Base-by-base conservation (phyloP, 306 rosid species). In the Lathyrus oleraceus region DNA sequence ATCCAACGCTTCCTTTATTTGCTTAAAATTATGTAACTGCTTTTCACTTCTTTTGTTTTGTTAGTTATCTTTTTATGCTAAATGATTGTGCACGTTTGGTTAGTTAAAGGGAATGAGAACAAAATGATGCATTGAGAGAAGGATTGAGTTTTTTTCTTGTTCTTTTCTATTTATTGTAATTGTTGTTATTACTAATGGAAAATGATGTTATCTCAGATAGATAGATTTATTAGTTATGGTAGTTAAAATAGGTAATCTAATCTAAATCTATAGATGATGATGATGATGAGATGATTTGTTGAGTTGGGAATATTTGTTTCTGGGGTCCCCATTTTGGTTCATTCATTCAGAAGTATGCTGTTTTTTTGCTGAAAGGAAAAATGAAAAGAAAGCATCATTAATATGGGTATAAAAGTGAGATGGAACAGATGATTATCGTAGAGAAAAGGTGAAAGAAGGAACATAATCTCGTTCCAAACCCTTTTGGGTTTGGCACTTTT, bases 241-340 rank as follows among this genome's bases (percentile, higher is more conserved):
- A 4, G 62, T 13, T 56, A 13, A 25, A 56, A 14, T 27, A 25
- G 39, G 62, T n/a, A 27, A 56, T 25, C 38, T 56, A 56, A 56
- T 13, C 60, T 53, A 53, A 20, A 10, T 53, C 32, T 53, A 13
- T 48, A 47, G 14, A 52, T 52, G 14, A 25, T 25, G 17, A 25
- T 54, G 61, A 54, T 54, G 35, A 54, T 54, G 61, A 1, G 23
- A 56, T 56, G 38, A n/a, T 25, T 56, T 56, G 62, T 56, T 25
- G 60, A 53, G 62, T 56, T 56, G 62, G 39, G 38, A 35, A 56
- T 56, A 56, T 25, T 56, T 56, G 36, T 56, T 56, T 25, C 8
- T 56, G 38, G 62, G 62, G 39, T 25, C 62, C 62, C 62, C 62
- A 57, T 13, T 57, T 57, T 27, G 19, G 62, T 57, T 57, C 62